phyloP scores from a whole-genome alignment of 106 monocot genomes.

The Chionographis japonica region DNA sequence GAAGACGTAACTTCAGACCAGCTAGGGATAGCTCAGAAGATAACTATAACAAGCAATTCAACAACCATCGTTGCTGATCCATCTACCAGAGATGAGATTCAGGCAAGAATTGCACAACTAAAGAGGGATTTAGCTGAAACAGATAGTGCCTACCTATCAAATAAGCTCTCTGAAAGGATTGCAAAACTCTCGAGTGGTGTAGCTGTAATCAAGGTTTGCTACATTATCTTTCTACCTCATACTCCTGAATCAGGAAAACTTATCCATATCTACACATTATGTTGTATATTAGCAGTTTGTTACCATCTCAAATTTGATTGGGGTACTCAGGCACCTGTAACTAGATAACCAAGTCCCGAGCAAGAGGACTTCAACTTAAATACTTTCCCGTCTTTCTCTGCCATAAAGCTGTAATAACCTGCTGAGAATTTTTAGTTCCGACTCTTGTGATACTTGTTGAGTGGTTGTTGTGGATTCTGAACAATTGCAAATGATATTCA shows the following conservation, averaged over 20 bases:
- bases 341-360: too few species aligned
- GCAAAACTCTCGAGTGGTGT: slow-evolving; percentile 92
- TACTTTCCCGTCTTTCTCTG: too few species aligned
- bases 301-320: too few species aligned
- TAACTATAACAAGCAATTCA: slow-evolving; percentile 76
- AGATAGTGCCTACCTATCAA: slow-evolving; percentile 54
- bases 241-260: background rate
- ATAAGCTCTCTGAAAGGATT: slow-evolving; percentile 82
- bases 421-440: background rate
- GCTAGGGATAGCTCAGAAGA: slow-evolving; percentile 80
- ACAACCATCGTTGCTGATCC: slow-evolving; percentile 91
- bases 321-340: too few species aligned
- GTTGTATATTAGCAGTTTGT: too few species aligned
- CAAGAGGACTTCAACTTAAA: too few species aligned
- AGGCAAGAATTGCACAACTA: slow-evolving; percentile 90
- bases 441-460: background rate
- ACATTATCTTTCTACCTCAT: background rate
- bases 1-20: slow-evolving; percentile 81
- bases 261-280: too few species aligned
- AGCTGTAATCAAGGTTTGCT: slow-evolving; percentile 81
- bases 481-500: slow-evolving; percentile 30
- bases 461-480: slow-evolving; percentile 14
- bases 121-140: slow-evolving; percentile 82
- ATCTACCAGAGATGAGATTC: slow-evolving; percentile 75
- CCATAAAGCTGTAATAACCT: background rate